Conservation (phyloP, 1,284 basidiomycete genomes). For the Coriolopsis trogii region DNA sequence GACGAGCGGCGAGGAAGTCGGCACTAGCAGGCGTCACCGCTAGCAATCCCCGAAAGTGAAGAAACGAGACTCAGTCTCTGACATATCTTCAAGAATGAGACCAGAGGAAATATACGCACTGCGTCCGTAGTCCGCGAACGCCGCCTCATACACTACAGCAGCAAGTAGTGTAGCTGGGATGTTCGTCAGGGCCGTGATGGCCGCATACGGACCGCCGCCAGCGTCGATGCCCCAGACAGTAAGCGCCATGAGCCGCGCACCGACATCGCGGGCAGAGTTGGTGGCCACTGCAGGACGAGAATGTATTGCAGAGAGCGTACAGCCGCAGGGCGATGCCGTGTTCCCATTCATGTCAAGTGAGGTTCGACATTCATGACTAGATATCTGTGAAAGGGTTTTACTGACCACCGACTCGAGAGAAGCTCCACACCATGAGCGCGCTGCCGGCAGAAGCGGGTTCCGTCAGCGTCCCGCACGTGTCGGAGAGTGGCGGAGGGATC, state of each 20-base stretch:
- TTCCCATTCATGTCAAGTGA: too few species aligned
- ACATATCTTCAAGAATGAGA: neutral
- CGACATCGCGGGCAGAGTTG: conserved; percentile 69
- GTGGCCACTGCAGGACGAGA: conserved; percentile 49
- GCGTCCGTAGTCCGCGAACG: conserved; percentile 56
- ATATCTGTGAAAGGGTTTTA: too few species aligned
- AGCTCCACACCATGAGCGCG: conserved; percentile 61
- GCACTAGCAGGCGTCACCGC: conserved; percentile 24
- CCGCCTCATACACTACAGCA: conserved; percentile 52
- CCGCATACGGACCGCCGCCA: conserved; percentile 59
- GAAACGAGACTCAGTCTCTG: neutral
- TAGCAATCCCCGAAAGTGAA: neutral
- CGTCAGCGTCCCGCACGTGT: neutral
- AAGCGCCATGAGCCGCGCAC: conserved; percentile 57
- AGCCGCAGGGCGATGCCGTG: too few species aligned
- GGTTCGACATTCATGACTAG: too few species aligned
- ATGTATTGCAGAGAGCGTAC: neutral
- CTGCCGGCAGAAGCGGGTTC: conserved; percentile 34
- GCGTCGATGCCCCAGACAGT: conserved; percentile 60
- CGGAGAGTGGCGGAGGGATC: neutral
- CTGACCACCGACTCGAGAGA: conserved; percentile 52
- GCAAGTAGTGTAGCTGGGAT: conserved; percentile 63
- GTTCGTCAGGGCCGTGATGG: conserved; percentile 66
- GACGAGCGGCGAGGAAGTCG: conserved; percentile 22
- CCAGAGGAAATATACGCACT: conserved; percentile 27